Percentiles rank a stretch among this genome's conserved stretches.
Evolutionary conservation across 2,329 filamentous ascomycete genomes (phyloP).

Genomic region (Dryadomyces quercivorus): DNA sequence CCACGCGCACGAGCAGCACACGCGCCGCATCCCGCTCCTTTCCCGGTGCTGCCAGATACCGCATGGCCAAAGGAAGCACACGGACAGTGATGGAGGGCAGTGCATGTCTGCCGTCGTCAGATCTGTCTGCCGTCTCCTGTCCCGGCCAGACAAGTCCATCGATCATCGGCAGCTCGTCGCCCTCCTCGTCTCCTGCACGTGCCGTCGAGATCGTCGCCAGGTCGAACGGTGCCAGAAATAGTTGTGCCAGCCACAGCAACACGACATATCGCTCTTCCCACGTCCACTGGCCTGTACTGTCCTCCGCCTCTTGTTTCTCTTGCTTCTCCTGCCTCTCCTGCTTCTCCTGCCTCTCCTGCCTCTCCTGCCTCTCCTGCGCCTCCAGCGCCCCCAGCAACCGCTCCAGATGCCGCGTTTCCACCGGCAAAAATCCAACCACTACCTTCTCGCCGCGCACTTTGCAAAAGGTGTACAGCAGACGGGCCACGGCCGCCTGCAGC

Average conservation of each 20-base stretch:
- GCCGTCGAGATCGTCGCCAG: slow-evolving; percentile 66
- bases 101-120: slow-evolving; percentile 13
- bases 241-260: slow-evolving; percentile 75
- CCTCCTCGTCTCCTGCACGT: slow-evolving; percentile 4
- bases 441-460: slow-evolving; percentile 93
- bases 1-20: slow-evolving; percentile 64
- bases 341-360: slow-evolving; percentile 48
- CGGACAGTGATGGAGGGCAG: slow-evolving; percentile 60
- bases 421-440: slow-evolving; percentile 79
- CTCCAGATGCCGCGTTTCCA: slow-evolving; percentile 78
- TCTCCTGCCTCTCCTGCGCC: slow-evolving; percentile 18
- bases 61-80: slow-evolving; percentile 57
- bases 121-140: slow-evolving; percentile 8
- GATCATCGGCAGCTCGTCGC: slow-evolving; percentile 22
- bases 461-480: slow-evolving; percentile 78
- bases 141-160: slow-evolving; percentile 41
- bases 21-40: slow-evolving; percentile 89
- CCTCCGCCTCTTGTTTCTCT: neutral
- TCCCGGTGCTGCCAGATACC: slow-evolving; percentile 61
- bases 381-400: slow-evolving; percentile 67
- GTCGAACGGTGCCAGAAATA: slow-evolving; percentile 81
- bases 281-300: slow-evolving; percentile 29
- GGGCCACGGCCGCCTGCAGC: slow-evolving; percentile 60
- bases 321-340: neutral
- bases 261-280: slow-evolving; percentile 90